Evolutionary conservation across 805 yeast species (phyloP), one percentile per base, ranked within the genome.

Genomic region (Yamadazyma olivae): DNA sequence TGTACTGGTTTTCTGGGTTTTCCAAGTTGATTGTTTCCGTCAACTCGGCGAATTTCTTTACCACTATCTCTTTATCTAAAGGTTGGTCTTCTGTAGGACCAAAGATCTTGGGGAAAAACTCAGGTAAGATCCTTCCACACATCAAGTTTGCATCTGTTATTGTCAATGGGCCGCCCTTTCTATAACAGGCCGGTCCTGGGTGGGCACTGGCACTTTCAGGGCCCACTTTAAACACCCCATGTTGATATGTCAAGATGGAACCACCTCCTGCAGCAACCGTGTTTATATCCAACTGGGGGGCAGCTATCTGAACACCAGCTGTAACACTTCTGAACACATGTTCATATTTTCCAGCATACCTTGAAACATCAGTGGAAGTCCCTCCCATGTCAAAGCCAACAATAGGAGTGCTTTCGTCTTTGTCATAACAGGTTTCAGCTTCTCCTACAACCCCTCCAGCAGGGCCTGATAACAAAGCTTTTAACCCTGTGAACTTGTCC

Each of bases 341-440:
- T 40, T 83, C 90, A 20, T 77, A 71, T 31, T 72, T 69, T 3
- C 91, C 91, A 36, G 65, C 71, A 52, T 64, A 86, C 43, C 95
- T 67, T 5, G 87, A 78, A 2, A 84, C 89, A 60, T 86, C 95
- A 1, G 95, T 86, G 62, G 70, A 43, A 1, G 95, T 86, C 30
- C 95, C 95, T 33, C 95, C 95, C 90, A 86, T 84, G 57, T 86
- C 95, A 48, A 86, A 83, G 0, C 95, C 95, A 37, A 86, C 75
- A 29, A 84, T 67, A 0, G 95, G 90, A 17, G 74, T 70, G 6
- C 62, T 59, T 39, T 74, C 71, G 42, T 77, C 70, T 6, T 33
- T 45, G 37, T 57, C 52, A 36, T 40, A 49, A 25, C 44, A 30
- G 13, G 56, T 51, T 29, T 42, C 42, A 4, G 48, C 38, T 10